phyloP scores from a whole-genome alignment of 768 basidiomycete species.

The Fistulinella prunicolor region DNA sequence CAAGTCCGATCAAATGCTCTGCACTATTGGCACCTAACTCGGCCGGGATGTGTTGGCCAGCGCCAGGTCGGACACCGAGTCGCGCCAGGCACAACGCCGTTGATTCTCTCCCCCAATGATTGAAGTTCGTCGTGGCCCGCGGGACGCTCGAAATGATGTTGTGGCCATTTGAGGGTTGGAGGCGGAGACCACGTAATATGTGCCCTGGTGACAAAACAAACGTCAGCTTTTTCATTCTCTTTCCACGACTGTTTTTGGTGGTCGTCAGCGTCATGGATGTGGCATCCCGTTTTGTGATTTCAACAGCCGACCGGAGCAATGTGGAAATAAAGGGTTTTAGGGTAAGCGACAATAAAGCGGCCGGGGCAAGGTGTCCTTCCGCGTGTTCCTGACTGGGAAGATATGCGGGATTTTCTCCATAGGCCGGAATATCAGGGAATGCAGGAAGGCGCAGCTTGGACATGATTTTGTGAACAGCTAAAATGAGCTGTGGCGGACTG shows the following conservation, averaged over 20 bases:
- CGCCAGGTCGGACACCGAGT: constrained; percentile 29
- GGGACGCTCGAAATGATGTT: background rate
- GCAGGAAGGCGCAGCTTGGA: constrained; percentile 20
- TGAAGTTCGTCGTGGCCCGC: constrained; percentile 1
- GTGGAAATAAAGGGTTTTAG: constrained; percentile 33
- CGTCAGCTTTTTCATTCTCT: constrained; percentile 22
- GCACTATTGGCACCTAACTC: background rate
- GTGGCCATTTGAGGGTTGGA: constrained; percentile 5
- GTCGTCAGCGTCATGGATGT: constrained; percentile 17
- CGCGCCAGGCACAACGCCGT: constrained; percentile 29
- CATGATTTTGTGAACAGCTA: constrained; percentile 25
- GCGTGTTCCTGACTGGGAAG: constrained; percentile 13
- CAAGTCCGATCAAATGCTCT: background rate
- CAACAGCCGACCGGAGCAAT: constrained; percentile 34
- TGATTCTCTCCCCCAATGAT: constrained; percentile 15
- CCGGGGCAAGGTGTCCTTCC: constrained; percentile 33
- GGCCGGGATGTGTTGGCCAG: constrained; percentile 4
- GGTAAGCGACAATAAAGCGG: constrained; percentile 36
- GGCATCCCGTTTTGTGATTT: constrained; percentile 33
- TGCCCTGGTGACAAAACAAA: constrained; percentile 39
- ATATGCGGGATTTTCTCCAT: constrained; percentile 6
- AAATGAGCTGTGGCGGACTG: constrained; percentile 27
- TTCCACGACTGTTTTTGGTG: constrained; percentile 19
- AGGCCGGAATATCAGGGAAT: constrained; percentile 15
- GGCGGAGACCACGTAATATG: constrained; percentile 36